A percentile compares a stretch with the other conserved stretches of the same genome.
phyloP scores from a whole-genome alignment of 352 stramenopile species.

The Phytopythium boreale region DNA sequence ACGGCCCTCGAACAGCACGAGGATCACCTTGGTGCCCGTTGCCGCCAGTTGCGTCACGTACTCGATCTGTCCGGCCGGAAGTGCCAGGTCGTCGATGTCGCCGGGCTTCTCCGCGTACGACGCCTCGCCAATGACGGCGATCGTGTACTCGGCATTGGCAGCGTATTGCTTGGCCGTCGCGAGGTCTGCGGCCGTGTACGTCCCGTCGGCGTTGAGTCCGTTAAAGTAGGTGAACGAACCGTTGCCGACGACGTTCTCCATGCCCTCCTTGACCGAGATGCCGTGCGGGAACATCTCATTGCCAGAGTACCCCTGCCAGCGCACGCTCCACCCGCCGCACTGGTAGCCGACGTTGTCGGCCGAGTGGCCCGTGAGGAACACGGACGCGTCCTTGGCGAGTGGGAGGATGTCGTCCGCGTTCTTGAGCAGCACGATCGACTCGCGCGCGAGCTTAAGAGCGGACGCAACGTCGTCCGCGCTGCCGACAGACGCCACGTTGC shows the following conservation, averaged over 20 bases:
- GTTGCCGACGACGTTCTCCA: constrained; percentile 29
- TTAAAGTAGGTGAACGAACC: constrained; percentile 53
- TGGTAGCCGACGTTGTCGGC: constrained; percentile 64
- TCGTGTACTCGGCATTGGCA: constrained; percentile 49
- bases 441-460: constrained; percentile 59
- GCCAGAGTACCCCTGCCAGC: constrained; percentile 81
- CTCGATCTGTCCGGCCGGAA: constrained; percentile 62
- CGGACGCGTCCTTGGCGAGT: constrained; percentile 23
- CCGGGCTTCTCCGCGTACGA: constrained; percentile 85
- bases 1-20: constrained; percentile 77
- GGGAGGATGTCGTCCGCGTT: constrained; percentile 60
- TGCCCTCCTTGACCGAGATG: constrained; percentile 44
- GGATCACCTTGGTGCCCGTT: constrained; percentile 75
- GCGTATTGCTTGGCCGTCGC: constrained; percentile 52
- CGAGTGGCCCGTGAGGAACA: constrained; percentile 72
- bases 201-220: constrained; percentile 41
- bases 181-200: constrained; percentile 37
- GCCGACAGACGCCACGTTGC: constrained; percentile 38
- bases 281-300: constrained; percentile 62
- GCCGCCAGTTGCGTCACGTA: constrained; percentile 65
- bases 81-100: constrained; percentile 74
- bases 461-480: constrained; percentile 35
- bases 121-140: constrained; percentile 76
- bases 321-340: constrained; percentile 75
- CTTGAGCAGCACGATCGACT: constrained; percentile 80